These are phyloP conservation scores for Wickerhamiella bombiphila DNA, from an alignment of 805 yeast species.

Conservation along the genomic window DNA sequence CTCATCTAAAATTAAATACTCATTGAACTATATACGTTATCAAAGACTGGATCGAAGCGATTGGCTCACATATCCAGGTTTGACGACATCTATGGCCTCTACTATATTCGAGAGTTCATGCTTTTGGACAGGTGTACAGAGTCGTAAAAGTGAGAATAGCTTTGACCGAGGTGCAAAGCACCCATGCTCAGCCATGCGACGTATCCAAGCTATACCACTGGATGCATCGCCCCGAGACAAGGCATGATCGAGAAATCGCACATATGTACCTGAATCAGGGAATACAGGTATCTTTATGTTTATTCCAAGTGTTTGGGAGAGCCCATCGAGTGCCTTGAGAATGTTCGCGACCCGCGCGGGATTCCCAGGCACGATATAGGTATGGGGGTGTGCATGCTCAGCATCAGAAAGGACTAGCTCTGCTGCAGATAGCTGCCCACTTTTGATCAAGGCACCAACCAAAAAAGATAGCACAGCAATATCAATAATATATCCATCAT, in stretches of 20 bases:
- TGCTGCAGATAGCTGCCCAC: slow-evolving; percentile 18
- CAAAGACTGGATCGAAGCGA: background rate
- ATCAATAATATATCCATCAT: slow-evolving; percentile 18
- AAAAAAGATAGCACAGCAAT: slow-evolving; percentile 16
- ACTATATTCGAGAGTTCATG: background rate
- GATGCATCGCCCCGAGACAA: slow-evolving; percentile 2
- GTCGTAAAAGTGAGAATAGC: background rate
- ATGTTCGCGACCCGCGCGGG: background rate
- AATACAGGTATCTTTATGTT: slow-evolving; percentile 6
- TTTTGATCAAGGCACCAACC: slow-evolving; percentile 15
- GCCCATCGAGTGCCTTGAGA: slow-evolving; percentile 9
- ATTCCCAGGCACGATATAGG: slow-evolving; percentile 1
- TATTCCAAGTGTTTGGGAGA: background rate
- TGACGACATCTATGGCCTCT: background rate
- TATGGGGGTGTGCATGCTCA: background rate
- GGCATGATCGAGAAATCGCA: slow-evolving; percentile 5
- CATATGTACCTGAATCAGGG: slow-evolving; percentile 2
- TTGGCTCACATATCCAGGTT: background rate
- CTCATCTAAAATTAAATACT: too few relatives aligned
- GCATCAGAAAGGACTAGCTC: slow-evolving; percentile 12
- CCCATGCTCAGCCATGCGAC: slow-evolving; percentile 9
- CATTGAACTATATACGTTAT: background rate
- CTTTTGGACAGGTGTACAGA: background rate
- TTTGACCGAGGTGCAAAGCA: slow-evolving; percentile 4
- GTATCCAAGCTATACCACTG: slow-evolving; percentile 5